Percentiles rank a stretch among this genome's conserved stretches.
phyloP scores from a whole-genome alignment of 2,329 filamentous ascomycete genomes.

The Alternaria sp. region DNA sequence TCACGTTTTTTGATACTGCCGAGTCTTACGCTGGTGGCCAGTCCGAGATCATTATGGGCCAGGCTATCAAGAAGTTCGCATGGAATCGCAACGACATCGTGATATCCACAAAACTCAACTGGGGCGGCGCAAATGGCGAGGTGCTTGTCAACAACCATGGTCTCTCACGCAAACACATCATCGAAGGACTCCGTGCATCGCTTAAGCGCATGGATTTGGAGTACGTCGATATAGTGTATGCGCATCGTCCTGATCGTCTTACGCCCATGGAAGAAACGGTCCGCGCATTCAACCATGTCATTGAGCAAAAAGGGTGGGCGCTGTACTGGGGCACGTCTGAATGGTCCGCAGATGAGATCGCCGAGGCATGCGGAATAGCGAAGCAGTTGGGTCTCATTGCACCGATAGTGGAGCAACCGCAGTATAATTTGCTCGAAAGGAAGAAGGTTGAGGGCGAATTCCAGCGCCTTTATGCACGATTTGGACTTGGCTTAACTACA shows the following conservation, averaged over 20 bases:
- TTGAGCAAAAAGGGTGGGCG: slow-evolving; percentile 70
- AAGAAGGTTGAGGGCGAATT: slow-evolving; percentile 67
- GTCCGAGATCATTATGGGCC: slow-evolving; percentile 63
- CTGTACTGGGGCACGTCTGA: slow-evolving; percentile 72
- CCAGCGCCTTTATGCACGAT: slow-evolving; percentile 62
- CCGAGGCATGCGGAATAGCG: slow-evolving; percentile 65
- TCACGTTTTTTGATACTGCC: slow-evolving; percentile 49
- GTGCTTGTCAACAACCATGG: slow-evolving; percentile 70
- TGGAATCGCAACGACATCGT: slow-evolving; percentile 60
- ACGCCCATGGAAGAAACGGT: slow-evolving; percentile 78
- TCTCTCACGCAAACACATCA: slow-evolving; percentile 73
- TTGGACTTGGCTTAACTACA: slow-evolving; percentile 63
- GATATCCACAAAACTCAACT: slow-evolving; percentile 57
- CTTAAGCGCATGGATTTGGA: slow-evolving; percentile 66
- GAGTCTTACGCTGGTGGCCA: slow-evolving; percentile 60
- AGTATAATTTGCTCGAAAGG: slow-evolving; percentile 67
- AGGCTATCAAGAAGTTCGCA: slow-evolving; percentile 63
- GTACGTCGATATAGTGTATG: slow-evolving; percentile 75
- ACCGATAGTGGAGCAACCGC: slow-evolving; percentile 61
- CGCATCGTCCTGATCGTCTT: slow-evolving; percentile 72
- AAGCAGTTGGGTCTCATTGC: slow-evolving; percentile 68
- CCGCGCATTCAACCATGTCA: slow-evolving; percentile 75
- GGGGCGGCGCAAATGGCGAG: slow-evolving; percentile 59
- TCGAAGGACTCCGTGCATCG: slow-evolving; percentile 70
- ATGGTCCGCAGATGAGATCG: slow-evolving; percentile 67